Evolutionary conservation across 768 basidiomycete genomes (phyloP).

Genomic region (Auriculariales sp.): DNA sequence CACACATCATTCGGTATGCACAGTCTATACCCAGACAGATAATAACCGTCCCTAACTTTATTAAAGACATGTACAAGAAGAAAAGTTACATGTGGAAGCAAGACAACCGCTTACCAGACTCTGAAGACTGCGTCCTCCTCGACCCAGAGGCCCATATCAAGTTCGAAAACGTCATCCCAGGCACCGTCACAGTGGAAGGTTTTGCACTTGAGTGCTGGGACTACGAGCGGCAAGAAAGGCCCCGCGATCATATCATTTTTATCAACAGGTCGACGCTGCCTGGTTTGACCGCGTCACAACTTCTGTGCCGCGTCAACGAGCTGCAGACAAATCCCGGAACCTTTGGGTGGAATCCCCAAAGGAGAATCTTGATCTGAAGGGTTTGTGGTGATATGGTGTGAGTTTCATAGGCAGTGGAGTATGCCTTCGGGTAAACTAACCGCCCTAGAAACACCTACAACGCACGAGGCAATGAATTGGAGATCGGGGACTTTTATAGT

Average conservation of each 20-base stretch:
- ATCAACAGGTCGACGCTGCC: neutral
- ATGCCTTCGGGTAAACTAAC: too few species aligned
- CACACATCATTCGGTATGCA: too few species aligned
- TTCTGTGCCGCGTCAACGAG: neutral
- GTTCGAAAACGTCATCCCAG: conserved; percentile 2
- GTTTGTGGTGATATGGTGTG: too few species aligned
- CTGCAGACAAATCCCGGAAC: neutral
- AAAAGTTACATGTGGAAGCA: conserved; percentile 1
- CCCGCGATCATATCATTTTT: neutral
- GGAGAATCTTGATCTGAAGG: too few species aligned
- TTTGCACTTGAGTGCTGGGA: conserved; percentile 3
- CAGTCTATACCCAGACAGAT: neutral
- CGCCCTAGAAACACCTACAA: too few species aligned
- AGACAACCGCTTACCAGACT: neutral
- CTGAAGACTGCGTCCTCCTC: conserved; percentile 1
- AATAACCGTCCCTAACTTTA: too few species aligned
- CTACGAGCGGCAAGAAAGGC: neutral
- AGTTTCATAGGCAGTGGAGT: too few species aligned
- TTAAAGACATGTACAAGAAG: neutral
- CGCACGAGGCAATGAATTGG: too few species aligned
- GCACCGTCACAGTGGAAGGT: conserved; percentile 3
- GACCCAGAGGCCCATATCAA: neutral
- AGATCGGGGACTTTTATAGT: too few species aligned
- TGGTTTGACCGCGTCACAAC: neutral
- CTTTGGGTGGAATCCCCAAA: too few species aligned